phyloP scores from a whole-genome alignment of 2,329 filamentous ascomycete species.

The Curvularia eragrostidis region DNA sequence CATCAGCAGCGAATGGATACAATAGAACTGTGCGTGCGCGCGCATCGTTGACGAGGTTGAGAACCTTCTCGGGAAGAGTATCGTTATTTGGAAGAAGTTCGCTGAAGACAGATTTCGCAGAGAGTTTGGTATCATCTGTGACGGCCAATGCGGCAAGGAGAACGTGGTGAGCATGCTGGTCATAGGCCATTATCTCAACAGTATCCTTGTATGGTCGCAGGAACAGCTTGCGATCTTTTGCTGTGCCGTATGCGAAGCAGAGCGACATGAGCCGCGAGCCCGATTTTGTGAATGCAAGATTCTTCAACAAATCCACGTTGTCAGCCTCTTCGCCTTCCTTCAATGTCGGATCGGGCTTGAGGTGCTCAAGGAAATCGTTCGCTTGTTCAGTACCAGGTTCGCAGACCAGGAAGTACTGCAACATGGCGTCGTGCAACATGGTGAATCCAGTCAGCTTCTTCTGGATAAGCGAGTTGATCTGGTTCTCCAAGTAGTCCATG shows the following conservation, averaged over 20 bases:
- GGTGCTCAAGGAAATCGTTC: constrained; percentile 83
- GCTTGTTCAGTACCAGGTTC: constrained; percentile 80
- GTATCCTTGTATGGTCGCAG: constrained; percentile 90
- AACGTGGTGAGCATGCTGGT: constrained; percentile 78
- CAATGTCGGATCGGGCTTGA: constrained; percentile 87
- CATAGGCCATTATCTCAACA: constrained; percentile 82
- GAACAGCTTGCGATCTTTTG: constrained; percentile 92
- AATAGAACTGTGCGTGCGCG: constrained; percentile 72
- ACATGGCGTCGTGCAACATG: constrained; percentile 97
- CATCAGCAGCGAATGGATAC: constrained; percentile 75
- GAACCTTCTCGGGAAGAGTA: constrained; percentile 67
- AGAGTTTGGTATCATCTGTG: constrained; percentile 91
- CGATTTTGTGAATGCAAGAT: constrained; percentile 92
- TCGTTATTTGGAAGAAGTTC: constrained; percentile 71
- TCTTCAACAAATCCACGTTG: constrained; percentile 78
- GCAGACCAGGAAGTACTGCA: constrained; percentile 89
- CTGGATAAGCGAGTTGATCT: constrained; percentile 92
- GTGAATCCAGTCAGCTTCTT: constrained; percentile 98
- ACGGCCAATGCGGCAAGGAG: constrained; percentile 88
- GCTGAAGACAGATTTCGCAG: constrained; percentile 82
- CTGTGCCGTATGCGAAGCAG: constrained; percentile 80
- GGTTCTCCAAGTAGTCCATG: constrained; percentile 81
- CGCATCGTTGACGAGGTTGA: constrained; percentile 69
- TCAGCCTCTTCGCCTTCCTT: constrained; percentile 60
- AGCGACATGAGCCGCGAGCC: constrained; percentile 83